phyloP scores from a whole-genome alignment of 768 basidiomycete species.

The Suillus weaverae region DNA sequence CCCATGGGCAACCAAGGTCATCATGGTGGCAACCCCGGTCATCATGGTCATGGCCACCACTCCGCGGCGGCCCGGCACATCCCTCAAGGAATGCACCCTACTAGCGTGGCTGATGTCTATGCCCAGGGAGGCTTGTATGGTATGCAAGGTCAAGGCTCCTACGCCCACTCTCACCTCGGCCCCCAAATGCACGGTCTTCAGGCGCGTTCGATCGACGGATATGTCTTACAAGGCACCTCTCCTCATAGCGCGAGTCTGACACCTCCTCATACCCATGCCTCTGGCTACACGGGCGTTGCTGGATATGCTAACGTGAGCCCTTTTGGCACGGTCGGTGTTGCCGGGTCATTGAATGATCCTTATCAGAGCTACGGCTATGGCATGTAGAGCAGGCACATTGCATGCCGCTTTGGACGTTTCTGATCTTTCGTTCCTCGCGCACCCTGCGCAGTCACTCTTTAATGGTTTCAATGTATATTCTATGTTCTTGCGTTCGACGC shows the following conservation, averaged over 20 bases:
- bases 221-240: conserved; percentile 74
- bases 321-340: conserved; percentile 46
- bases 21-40: conserved; percentile 40
- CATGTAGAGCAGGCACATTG: conserved; percentile 53
- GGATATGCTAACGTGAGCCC: conserved; percentile 54
- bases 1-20: conserved; percentile 46
- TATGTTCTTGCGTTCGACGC: conserved; percentile 34
- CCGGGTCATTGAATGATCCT: conserved; percentile 65
- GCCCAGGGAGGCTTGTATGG: conserved; percentile 62
- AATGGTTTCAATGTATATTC: conserved; percentile 42
- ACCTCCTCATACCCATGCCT: conserved; percentile 53
- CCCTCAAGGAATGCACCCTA: conserved; percentile 50
- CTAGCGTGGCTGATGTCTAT: conserved; percentile 67
- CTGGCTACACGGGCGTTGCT: conserved; percentile 58
- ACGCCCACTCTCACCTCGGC: conserved; percentile 56
- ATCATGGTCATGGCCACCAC: conserved; percentile 33
- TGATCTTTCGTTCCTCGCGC: conserved; percentile 11
- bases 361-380: conserved; percentile 82
- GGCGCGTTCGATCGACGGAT: conserved; percentile 75
- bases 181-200: conserved; percentile 61
- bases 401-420: conserved; percentile 28
- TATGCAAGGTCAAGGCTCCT: conserved; percentile 55
- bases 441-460: conserved; percentile 24
- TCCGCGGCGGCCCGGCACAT: conserved; percentile 55
- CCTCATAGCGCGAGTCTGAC: conserved; percentile 64